phyloP scores from a whole-genome alignment of 108 stramenopile species.

The Conticribra weissflogii region DNA sequence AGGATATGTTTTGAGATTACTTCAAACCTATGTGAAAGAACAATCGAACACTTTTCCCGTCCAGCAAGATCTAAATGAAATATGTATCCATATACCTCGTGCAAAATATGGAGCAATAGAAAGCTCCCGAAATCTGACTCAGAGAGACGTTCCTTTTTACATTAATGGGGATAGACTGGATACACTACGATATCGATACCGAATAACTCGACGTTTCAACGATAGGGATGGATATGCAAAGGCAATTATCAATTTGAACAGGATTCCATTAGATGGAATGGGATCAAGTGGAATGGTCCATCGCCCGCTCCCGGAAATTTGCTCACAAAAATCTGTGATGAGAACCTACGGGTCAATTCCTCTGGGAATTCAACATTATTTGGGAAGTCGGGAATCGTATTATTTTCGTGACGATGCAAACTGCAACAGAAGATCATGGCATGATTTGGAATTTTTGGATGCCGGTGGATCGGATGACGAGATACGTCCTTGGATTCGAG shows the following conservation, averaged over 20 bases:
- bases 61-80: background rate
- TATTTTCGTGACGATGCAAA: conserved; percentile 49
- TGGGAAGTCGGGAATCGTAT: conserved; percentile 52
- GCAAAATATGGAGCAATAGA: background rate
- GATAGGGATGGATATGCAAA: conserved; percentile 55
- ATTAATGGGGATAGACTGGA: background rate
- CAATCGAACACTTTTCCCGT: background rate
- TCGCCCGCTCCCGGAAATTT: conserved; percentile 49
- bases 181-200: background rate
- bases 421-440: background rate
- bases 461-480: background rate
- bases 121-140: background rate
- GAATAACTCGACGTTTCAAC: background rate
- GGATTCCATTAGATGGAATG: conserved; percentile 43
- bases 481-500: background rate
- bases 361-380: conserved; percentile 56
- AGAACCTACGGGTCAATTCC: background rate
- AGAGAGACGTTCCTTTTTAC: background rate
- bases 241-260: conserved; percentile 46
- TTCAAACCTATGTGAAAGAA: background rate
- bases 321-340: background rate
- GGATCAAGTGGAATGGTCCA: conserved; percentile 43
- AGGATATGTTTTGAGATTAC: background rate
- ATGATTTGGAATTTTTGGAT: background rate
- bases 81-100: background rate